Conservation (phyloP, 768 basidiomycete species). For the Suillus fuscotomentosus region DNA sequence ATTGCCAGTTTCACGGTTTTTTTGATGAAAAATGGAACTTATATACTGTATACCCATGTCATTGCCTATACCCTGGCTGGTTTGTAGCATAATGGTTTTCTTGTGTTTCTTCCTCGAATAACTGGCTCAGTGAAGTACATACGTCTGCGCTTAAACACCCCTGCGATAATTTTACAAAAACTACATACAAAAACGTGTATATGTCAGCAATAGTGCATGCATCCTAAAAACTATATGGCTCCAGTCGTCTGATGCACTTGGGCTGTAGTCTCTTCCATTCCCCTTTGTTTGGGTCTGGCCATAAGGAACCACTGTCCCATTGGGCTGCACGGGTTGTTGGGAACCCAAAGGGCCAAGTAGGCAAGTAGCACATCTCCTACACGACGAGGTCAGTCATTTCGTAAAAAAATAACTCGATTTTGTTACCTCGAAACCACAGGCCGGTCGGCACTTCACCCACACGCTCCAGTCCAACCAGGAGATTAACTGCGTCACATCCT, state of each 20-base stretch:
- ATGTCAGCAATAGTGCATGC: neutral
- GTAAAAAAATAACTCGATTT: neutral
- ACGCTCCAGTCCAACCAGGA: constrained; percentile 21
- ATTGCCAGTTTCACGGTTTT: too few relatives aligned
- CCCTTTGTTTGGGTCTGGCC: neutral
- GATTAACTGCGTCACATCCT: constrained; percentile 13
- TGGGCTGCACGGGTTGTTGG: neutral
- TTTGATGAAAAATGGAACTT: too few relatives aligned
- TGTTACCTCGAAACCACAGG: constrained; percentile 12
- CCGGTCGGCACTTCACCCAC: constrained; percentile 20
- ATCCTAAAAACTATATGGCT: constrained; percentile 9
- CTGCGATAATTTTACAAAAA: neutral
- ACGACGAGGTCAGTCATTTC: neutral
- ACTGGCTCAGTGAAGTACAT: neutral
- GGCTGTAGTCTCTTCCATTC: constrained; percentile 26
- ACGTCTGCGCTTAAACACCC: neutral
- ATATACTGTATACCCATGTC: too few relatives aligned
- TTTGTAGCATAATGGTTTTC: too few relatives aligned
- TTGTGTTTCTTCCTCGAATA: too few relatives aligned
- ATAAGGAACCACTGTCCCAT: neutral
- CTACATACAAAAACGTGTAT: neutral
- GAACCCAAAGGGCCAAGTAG: constrained; percentile 21
- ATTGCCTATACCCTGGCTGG: too few relatives aligned
- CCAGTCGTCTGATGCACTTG: constrained; percentile 15
- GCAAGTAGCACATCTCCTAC: constrained; percentile 27